A percentile compares a stretch with the other conserved stretches of the same genome.
These are phyloP conservation scores for Funneliformis caledonium DNA, from an alignment of 371 early-diverging fungal species.

Conservation along the genomic window DNA sequence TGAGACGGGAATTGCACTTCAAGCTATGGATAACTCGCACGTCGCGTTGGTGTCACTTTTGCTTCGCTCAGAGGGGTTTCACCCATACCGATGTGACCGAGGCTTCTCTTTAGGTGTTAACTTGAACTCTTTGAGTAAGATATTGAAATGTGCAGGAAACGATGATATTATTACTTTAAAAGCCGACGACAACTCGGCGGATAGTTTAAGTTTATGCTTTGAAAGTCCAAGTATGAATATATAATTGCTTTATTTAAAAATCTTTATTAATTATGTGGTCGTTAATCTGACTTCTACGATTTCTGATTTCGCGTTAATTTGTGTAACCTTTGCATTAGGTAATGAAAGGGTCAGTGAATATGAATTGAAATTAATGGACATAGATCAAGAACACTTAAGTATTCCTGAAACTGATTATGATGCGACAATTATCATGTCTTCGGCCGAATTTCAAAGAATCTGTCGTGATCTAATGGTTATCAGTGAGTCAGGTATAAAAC, in stretches of 20 bases:
- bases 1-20: slow-evolving; percentile 95
- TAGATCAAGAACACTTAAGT: slow-evolving; percentile 94
- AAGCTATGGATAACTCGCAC: slow-evolving; percentile 99
- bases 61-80: slow-evolving; percentile 89
- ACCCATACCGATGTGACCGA: slow-evolving; percentile 95
- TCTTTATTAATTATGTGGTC: background rate
- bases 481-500: slow-evolving; percentile 76
- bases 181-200: slow-evolving; percentile 84
- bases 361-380: slow-evolving; percentile 96
- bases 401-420: slow-evolving; percentile 96
- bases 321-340: slow-evolving; percentile 50
- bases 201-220: slow-evolving; percentile 83
- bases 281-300: background rate
- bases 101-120: slow-evolving; percentile 93
- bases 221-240: slow-evolving; percentile 70
- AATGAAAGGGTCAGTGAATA: slow-evolving; percentile 90
- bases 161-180: slow-evolving; percentile 91
- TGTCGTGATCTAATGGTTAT: slow-evolving; percentile 86
- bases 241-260: background rate
- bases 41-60: slow-evolving; percentile 94
- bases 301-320: background rate
- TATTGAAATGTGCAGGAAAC: slow-evolving; percentile 93
- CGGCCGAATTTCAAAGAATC: slow-evolving; percentile 91
- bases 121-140: slow-evolving; percentile 85
- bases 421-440: slow-evolving; percentile 86